phyloP scores from a whole-genome alignment of 2,329 filamentous ascomycete species.

The Endoconidiophora polonica region DNA sequence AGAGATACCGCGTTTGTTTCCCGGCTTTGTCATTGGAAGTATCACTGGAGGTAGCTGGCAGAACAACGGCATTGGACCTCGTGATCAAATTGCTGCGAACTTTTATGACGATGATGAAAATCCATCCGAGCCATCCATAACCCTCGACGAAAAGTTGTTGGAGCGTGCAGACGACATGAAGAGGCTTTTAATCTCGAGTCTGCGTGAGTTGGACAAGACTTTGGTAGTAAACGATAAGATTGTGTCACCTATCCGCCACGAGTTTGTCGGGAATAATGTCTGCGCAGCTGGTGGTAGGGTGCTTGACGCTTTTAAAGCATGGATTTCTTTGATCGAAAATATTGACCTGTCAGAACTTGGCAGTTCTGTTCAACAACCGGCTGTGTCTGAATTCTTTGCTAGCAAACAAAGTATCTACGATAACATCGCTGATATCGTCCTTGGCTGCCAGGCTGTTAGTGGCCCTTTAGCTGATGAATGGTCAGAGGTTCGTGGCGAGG shows the following conservation, averaged over 20 bases:
- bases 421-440: slow-evolving; percentile 72
- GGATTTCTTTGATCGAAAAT: slow-evolving; percentile 79
- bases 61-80: slow-evolving; percentile 46
- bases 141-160: slow-evolving; percentile 60
- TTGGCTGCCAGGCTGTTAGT: slow-evolving; percentile 81
- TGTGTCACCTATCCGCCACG: slow-evolving; percentile 61
- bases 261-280: slow-evolving; percentile 64
- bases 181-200: slow-evolving; percentile 66
- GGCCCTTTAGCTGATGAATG: slow-evolving; percentile 88
- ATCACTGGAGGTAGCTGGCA: slow-evolving; percentile 77
- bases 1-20: slow-evolving; percentile 79
- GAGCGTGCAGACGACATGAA: slow-evolving; percentile 77
- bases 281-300: slow-evolving; percentile 65
- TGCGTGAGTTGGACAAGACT: slow-evolving; percentile 75
- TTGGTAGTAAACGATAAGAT: slow-evolving; percentile 65
- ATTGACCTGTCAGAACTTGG: slow-evolving; percentile 72
- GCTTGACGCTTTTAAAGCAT: slow-evolving; percentile 76
- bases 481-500: slow-evolving; percentile 80
- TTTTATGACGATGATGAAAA: slow-evolving; percentile 74
- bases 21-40: slow-evolving; percentile 82
- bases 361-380: slow-evolving; percentile 65
- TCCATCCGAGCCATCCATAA: slow-evolving; percentile 50
- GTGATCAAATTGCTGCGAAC: slow-evolving; percentile 61
- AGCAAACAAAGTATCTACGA: slow-evolving; percentile 94
- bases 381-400: slow-evolving; percentile 69